Conservation (phyloP, 768 basidiomycete genomes). For the Hygrophoropsis aurantiaca region DNA sequence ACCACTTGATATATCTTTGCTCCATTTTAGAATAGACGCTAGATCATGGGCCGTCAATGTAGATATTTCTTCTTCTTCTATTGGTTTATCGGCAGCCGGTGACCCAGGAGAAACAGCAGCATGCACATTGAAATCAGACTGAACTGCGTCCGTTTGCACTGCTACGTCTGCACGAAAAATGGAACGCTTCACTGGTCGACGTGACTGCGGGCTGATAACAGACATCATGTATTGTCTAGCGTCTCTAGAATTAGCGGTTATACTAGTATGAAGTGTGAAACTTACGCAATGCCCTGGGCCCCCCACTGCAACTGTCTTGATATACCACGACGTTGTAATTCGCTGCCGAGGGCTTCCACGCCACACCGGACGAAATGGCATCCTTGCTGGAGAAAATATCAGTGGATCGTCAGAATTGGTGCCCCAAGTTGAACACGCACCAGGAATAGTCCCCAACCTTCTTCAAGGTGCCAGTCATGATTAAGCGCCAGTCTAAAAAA, state of each 20-base stretch:
- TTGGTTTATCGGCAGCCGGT: conserved; percentile 32
- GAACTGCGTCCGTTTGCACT: conserved; percentile 53
- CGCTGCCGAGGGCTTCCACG: conserved; percentile 64
- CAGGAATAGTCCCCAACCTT: conserved; percentile 67
- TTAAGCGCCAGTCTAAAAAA: conserved; percentile 55
- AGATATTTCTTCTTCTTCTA: conserved; percentile 53
- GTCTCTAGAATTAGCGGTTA: background rate
- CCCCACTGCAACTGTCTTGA: conserved; percentile 70
- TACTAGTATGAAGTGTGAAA: conserved; percentile 2
- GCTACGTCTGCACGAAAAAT: conserved; percentile 60
- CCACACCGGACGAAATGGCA: conserved; percentile 65
- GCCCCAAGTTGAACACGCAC: conserved; percentile 27
- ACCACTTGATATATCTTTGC: conserved; percentile 72
- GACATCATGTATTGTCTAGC: conserved; percentile 51
- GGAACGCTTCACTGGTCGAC: conserved; percentile 50
- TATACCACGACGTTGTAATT: conserved; percentile 67
- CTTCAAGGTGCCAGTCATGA: conserved; percentile 71
- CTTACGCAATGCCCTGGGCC: conserved; percentile 69
- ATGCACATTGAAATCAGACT: conserved; percentile 25
- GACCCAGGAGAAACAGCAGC: conserved; percentile 27
- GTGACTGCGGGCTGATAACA: conserved; percentile 43
- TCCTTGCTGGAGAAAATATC: conserved; percentile 51
- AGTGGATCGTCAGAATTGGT: background rate
- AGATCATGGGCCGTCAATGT: conserved; percentile 61
- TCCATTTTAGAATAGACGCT: conserved; percentile 71